Percentiles rank a stretch among this genome's conserved stretches.
These are phyloP conservation scores for Blastomyces silverae DNA, from an alignment of 2,329 filamentous ascomycete species.

Conservation along the genomic window DNA sequence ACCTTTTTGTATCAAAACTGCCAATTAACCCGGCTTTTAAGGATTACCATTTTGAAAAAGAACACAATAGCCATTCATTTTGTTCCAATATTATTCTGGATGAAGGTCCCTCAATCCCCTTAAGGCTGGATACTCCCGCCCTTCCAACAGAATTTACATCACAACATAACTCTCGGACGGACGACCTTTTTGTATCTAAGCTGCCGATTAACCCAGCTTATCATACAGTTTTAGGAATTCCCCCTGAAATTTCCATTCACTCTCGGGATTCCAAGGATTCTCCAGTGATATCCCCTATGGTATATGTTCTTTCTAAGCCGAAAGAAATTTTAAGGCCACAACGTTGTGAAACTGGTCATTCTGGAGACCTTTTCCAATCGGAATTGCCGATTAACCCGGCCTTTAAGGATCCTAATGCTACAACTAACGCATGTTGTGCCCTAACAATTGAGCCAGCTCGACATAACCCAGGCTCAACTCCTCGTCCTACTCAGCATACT, in stretches of 20 bases:
- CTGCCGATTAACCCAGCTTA: constrained; percentile 9
- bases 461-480: not conserved
- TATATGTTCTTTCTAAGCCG: not conserved
- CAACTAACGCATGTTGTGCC: not conserved
- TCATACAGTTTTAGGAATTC: not conserved
- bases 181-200: constrained; percentile 3
- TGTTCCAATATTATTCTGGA: not conserved
- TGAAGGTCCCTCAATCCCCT: not conserved
- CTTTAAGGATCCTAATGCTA: constrained; percentile 5
- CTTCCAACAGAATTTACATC: not conserved
- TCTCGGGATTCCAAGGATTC: not conserved
- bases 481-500: not conserved
- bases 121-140: not conserved
- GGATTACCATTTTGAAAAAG: not conserved
- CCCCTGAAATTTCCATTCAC: not conserved
- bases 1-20: constrained; percentile 1
- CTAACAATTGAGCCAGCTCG: not conserved
- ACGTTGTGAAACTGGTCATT: not conserved
- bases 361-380: constrained; percentile 12
- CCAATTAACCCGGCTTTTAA: constrained; percentile 15
- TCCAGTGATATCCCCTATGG: not conserved
- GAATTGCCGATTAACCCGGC: constrained; percentile 17
- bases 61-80: not conserved
- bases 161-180: not conserved
- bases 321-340: not conserved